Evolutionary conservation across 2,329 filamentous ascomycete species (phyloP), one percentile per base, ranked within the genome.

Genomic region (Fusarium domesticum): DNA sequence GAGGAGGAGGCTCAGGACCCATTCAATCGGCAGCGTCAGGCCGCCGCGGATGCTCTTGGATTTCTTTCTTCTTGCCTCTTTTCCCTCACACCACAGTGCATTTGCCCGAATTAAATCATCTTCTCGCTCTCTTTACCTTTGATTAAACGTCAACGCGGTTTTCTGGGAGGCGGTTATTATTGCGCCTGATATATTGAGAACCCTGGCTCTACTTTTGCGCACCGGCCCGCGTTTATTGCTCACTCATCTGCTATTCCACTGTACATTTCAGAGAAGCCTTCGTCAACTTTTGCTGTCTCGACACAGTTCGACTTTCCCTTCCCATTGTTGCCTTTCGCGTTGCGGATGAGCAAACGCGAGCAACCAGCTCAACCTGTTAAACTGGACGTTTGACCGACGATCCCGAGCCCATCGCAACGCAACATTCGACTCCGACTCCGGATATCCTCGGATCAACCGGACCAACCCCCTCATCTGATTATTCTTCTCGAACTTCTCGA

Each of bases 381-480:
- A 28, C 4, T 28, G 8, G 23, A 28, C 23, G n/a, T n/a, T n/a
- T 28, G 23, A 10, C 7, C 7, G 23, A 4, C 23, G 53, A 57
- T 51, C 53, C 39, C 49, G 43, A 45, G 38, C 18, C 18, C 39
- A 20, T 32, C 33, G 28, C 15, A 32, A 17, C 37, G 35, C 51
- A 42, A 48, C 42, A 31, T 50, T 33, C 42, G 42, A 44, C 34
- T 18, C 41, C 25, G 28, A 30, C 38, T 43, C 56, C 56, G 51
- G 44, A 38, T 37, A 43, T 38, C 47, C 43, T 43, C 50, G 50
- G 50, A 51, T 53, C 48, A 35, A 15, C 56, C 56, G 56, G 56
- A 56, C 48, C 39, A 44, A 53, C 35, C 47, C 33, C 37, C 42
- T 35, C 35, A 39, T 47, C 33, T 31, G 36, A 44, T 34, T 5